Conservation (phyloP, 768 basidiomycete species). For the Pluteus cervinus region DNA sequence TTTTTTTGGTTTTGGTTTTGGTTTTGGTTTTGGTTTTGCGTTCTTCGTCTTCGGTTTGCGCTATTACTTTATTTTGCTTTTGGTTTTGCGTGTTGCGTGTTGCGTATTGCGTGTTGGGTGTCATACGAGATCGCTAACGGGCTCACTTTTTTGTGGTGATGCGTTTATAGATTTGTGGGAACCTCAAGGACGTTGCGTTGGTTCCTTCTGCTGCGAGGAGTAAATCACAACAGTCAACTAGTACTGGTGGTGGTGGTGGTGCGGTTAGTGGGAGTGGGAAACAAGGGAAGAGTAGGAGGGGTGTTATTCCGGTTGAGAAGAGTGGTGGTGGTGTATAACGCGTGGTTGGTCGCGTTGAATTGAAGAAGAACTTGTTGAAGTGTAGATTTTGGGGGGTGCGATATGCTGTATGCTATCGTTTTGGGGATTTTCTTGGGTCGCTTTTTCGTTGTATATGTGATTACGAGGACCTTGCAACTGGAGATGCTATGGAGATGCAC, state of each 20-base stretch:
- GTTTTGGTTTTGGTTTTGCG: slow-evolving; percentile 1
- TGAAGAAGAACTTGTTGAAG: no score
- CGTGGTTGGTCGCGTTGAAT: no score
- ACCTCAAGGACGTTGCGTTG: slow-evolving; percentile 61
- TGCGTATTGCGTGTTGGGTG: neutral
- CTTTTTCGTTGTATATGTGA: no score
- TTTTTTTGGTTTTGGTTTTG: slow-evolving; percentile 3
- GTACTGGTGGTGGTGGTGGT: no score
- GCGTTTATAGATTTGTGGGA: slow-evolving; percentile 56
- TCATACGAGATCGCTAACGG: no score
- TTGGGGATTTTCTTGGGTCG: no score
- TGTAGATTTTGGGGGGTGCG: no score
- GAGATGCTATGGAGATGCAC: no score
- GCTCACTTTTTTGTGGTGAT: neutral
- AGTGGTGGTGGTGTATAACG: slow-evolving; percentile 50
- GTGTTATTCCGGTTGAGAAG: slow-evolving; percentile 54
- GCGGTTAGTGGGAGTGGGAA: no score
- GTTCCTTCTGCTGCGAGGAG: slow-evolving; percentile 20
- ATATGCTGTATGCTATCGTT: no score
- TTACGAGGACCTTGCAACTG: no score
- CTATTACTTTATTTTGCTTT: neutral
- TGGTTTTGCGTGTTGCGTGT: neutral
- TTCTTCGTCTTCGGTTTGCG: neutral
- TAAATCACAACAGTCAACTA: neutral
- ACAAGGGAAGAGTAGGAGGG: slow-evolving; percentile 26